These are phyloP conservation scores for Auriscalpium microsporum DNA, from an alignment of 768 basidiomycete species.

Conservation along the genomic window DNA sequence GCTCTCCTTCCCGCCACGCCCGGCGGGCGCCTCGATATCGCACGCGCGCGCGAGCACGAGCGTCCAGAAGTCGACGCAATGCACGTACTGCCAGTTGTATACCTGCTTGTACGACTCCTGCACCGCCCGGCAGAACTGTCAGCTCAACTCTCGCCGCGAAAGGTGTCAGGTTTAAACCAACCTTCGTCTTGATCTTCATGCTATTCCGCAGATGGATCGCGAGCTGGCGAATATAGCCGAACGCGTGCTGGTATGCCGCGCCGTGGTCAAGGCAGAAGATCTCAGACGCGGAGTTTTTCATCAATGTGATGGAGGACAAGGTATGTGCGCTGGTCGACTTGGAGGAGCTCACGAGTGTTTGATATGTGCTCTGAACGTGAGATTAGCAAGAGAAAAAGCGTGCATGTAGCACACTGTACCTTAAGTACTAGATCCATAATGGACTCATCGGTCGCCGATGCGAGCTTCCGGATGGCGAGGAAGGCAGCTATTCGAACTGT, in stretches of 20 bases:
- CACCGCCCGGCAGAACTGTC: not conserved
- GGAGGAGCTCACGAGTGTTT: constrained; percentile 73
- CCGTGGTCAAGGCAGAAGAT: constrained; percentile 74
- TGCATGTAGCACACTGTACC: constrained; percentile 32
- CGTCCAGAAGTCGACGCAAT: constrained; percentile 94
- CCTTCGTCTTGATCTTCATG: constrained; percentile 84
- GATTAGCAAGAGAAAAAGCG: not conserved
- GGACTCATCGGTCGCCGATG: constrained; percentile 66
- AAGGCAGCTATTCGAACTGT: constrained; percentile 78
- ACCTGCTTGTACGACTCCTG: constrained; percentile 91
- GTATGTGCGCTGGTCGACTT: constrained; percentile 84
- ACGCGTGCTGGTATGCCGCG: constrained; percentile 85
- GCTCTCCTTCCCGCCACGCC: constrained; percentile 52
- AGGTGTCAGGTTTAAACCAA: constrained; percentile 20
- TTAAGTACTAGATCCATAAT: constrained; percentile 83
- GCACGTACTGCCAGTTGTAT: constrained; percentile 98
- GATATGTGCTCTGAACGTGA: constrained; percentile 66
- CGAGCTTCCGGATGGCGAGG: constrained; percentile 74
- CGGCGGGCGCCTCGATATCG: constrained; percentile 44
- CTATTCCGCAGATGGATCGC: constrained; percentile 88
- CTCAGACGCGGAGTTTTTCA: constrained; percentile 97
- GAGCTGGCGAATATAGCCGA: constrained; percentile 90
- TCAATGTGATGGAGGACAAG: constrained; percentile 84
- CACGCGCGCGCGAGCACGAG: constrained; percentile 81
- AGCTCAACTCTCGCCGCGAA: not conserved